phyloP scores from a whole-genome alignment of 768 basidiomycete genomes.

The Hypsizygus marmoreus region DNA sequence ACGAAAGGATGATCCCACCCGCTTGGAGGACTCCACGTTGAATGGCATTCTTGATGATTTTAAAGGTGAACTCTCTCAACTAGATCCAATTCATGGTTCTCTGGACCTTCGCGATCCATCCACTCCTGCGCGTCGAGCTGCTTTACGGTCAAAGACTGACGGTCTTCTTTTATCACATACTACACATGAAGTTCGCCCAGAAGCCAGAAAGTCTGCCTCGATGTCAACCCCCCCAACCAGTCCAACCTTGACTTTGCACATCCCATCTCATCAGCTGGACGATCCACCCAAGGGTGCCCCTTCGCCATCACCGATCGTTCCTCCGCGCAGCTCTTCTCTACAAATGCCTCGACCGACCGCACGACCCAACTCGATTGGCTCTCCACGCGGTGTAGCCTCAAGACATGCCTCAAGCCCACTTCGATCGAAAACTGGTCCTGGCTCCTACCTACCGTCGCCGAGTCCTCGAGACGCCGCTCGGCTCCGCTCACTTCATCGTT shows the following conservation, averaged over 20 bases:
- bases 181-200: slow-evolving; percentile 23
- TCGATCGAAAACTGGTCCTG: slow-evolving; percentile 43
- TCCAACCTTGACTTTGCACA: slow-evolving; percentile 33
- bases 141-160: slow-evolving; percentile 38
- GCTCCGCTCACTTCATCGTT: slow-evolving; percentile 67
- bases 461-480: slow-evolving; percentile 35
- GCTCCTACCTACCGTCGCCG: slow-evolving; percentile 24
- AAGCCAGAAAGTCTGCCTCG: slow-evolving; percentile 19
- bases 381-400: slow-evolving; percentile 34
- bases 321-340: slow-evolving; percentile 54
- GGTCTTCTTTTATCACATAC: slow-evolving; percentile 24
- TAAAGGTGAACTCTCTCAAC: slow-evolving; percentile 67
- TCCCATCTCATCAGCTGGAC: slow-evolving; percentile 25
- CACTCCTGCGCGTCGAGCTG: slow-evolving; percentile 49
- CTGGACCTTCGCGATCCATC: slow-evolving; percentile 71
- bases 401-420: slow-evolving; percentile 45
- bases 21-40: slow-evolving; percentile 44
- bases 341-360: slow-evolving; percentile 35
- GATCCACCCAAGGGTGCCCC: slow-evolving; percentile 23
- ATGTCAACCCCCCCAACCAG: slow-evolving; percentile 15
- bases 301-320: slow-evolving; percentile 38
- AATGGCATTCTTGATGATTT: slow-evolving; percentile 72
- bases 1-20: slow-evolving; percentile 12
- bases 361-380: slow-evolving; percentile 24
- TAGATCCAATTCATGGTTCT: slow-evolving; percentile 55